These are phyloP conservation scores for Xylaria sp. DNA, from an alignment of 2,329 filamentous ascomycete genomes.

Conservation along the genomic window DNA sequence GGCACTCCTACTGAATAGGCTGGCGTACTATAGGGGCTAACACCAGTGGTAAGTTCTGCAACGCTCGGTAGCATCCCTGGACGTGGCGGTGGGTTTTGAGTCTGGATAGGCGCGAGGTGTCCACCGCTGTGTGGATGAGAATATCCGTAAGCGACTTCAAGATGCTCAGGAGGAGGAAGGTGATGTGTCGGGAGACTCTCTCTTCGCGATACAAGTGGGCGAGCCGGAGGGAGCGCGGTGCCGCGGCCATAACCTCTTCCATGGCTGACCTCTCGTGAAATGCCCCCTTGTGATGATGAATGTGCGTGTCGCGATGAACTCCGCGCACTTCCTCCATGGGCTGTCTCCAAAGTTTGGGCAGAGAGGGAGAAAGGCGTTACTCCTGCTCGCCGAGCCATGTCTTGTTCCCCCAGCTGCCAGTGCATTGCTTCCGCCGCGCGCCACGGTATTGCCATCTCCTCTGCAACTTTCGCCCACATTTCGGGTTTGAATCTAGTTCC, in stretches of 20 bases:
- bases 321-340: constrained; percentile 55
- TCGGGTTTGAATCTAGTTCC: constrained; percentile 86
- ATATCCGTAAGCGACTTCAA: constrained; percentile 42
- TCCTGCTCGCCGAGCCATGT: constrained; percentile 93
- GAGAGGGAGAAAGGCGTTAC: constrained; percentile 85
- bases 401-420: constrained; percentile 92
- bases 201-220: constrained; percentile 55
- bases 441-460: constrained; percentile 96
- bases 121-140: constrained; percentile 53
- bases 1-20: constrained; percentile 61
- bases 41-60: constrained; percentile 71
- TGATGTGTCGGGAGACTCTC: constrained; percentile 53
- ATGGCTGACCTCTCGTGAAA: constrained; percentile 55
- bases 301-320: constrained; percentile 53
- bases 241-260: constrained; percentile 52
- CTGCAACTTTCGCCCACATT: constrained; percentile 96
- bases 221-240: constrained; percentile 44
- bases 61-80: constrained; percentile 67
- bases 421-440: constrained; percentile 97
- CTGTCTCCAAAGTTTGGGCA: constrained; percentile 61
- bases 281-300: constrained; percentile 60
- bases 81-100: constrained; percentile 53
- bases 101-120: constrained; percentile 66
- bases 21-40: constrained; percentile 70
- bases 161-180: constrained; percentile 45